Evolutionary conservation across 306 rosid genomes (phyloP).

Genomic region (Cucurbita ficifolia): DNA sequence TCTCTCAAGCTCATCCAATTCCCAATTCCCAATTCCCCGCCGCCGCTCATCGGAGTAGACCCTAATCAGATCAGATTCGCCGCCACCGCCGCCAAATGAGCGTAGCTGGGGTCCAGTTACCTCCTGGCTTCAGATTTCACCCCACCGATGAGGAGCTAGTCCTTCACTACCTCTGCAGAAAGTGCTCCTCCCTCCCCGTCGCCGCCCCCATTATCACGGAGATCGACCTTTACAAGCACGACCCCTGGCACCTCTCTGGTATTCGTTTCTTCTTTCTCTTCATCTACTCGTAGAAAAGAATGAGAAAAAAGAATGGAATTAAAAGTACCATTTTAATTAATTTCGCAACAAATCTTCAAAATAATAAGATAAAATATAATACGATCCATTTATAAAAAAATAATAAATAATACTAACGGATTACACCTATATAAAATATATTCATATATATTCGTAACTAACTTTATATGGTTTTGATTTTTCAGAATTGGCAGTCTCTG

Average conservation of each 20-base stretch:
- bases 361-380: too few species aligned
- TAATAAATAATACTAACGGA: too few species aligned
- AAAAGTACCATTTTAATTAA: too few species aligned
- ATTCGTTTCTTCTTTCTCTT: background rate
- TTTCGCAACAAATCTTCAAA: too few species aligned
- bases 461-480: background rate
- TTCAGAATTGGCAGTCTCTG: slow-evolving; percentile 47
- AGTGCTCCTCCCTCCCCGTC: slow-evolving; percentile 55
- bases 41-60: background rate
- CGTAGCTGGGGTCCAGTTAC: slow-evolving; percentile 32
- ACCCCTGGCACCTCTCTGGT: slow-evolving; percentile 97
- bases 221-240: slow-evolving; percentile 73
- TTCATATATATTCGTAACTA: background rate
- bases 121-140: slow-evolving; percentile 91
- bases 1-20: background rate
- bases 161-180: slow-evolving; percentile 53
- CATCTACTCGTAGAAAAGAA: too few species aligned
- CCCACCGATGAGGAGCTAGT: slow-evolving; percentile 91
- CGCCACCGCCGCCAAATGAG: slow-evolving; percentile 17
- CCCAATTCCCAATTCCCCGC: background rate
- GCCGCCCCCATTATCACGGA: slow-evolving; percentile 69
- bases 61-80: background rate
- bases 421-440: too few species aligned
- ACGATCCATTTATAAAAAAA: too few species aligned
- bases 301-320: too few species aligned